Evolutionary conservation across 2,329 filamentous ascomycete species (phyloP), one percentile per base, ranked within the genome.

Genomic region (Beauveria medogensis): DNA sequence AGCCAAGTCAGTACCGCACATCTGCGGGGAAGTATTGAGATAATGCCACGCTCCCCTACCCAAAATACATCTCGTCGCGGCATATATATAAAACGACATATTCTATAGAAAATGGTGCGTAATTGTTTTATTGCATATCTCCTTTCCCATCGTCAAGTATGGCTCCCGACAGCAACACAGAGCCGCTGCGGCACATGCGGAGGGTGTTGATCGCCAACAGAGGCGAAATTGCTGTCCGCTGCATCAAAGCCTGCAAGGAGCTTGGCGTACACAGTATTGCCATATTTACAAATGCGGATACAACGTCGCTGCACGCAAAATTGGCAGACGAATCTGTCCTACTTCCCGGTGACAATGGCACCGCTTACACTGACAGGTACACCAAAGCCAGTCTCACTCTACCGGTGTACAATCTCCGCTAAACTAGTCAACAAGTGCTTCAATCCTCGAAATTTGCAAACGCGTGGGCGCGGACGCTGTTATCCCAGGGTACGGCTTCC

Each of bases 401-500:
- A 4, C 30, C 30, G 30, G 30, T n/a, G 28, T 34, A 3, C 30
- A 34, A 34, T n/a, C 16, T 10, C 14, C 30, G 28, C 37, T 26
- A 54, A 54, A 54, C 16, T 1, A 12, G 3, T 14, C 14, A 30
- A 3, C 2, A 3, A 55, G 53, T 10, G 26, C 53, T 6, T n/a
- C 37, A 18, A 70, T 71, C 20, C 57, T 73, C 10, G 63, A 65
- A 9, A 69, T 74, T 22, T 71, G 75, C 30, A 79, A 77, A 55
- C 66, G 75, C 7, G 72, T 78, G 20, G 66, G 72, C 2, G 79
- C 72, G 9, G 75, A 87, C 64, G 83, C 82, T 3, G 79, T 89
- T 18, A 83, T 87, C 52, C 84, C 85, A 0, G 85, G 85, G 3
- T 88, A 88, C 72, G 85, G 85, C 1, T 88, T 87, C 63, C 70